phyloP scores from a whole-genome alignment of 306 rosid genomes.

The Urtica urens region DNA sequence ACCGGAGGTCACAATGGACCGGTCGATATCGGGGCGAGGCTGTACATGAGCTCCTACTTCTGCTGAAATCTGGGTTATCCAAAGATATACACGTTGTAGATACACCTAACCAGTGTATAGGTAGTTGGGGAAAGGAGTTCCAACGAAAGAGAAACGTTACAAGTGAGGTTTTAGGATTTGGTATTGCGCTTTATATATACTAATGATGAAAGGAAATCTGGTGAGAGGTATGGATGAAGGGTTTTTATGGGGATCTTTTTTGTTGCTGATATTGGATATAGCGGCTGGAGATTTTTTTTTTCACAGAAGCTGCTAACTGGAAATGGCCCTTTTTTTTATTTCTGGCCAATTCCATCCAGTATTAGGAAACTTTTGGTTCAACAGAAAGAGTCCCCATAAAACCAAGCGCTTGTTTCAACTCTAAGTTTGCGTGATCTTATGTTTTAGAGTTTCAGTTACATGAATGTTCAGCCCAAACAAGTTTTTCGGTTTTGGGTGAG shows the following conservation, averaged over 20 bases:
- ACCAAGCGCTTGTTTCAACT: no score
- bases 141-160: no score
- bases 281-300: constrained; percentile 19
- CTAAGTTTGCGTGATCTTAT: no score
- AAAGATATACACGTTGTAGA: constrained; percentile 16
- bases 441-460: no score
- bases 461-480: constrained; percentile 28
- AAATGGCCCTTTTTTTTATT: constrained; percentile 48
- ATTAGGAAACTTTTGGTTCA: constrained; percentile 1
- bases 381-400: no score
- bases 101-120: constrained; percentile 30
- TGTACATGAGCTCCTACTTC: constrained; percentile 67
- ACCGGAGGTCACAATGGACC: constrained; percentile 84
- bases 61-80: constrained; percentile 24
- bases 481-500: constrained; percentile 40
- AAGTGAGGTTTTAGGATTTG: constrained; percentile 14
- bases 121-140: no score
- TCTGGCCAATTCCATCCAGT: constrained; percentile 40
- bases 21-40: constrained; percentile 61
- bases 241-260: constrained; percentile 17
- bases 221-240: constrained; percentile 26
- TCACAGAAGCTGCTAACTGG: constrained; percentile 40
- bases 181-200: constrained; percentile 20
- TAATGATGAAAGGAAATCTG: constrained; percentile 13
- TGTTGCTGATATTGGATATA: constrained; percentile 23